These are phyloP conservation scores for Fusarium sp. DNA, from an alignment of 2,329 filamentous ascomycete species.

Conservation along the genomic window DNA sequence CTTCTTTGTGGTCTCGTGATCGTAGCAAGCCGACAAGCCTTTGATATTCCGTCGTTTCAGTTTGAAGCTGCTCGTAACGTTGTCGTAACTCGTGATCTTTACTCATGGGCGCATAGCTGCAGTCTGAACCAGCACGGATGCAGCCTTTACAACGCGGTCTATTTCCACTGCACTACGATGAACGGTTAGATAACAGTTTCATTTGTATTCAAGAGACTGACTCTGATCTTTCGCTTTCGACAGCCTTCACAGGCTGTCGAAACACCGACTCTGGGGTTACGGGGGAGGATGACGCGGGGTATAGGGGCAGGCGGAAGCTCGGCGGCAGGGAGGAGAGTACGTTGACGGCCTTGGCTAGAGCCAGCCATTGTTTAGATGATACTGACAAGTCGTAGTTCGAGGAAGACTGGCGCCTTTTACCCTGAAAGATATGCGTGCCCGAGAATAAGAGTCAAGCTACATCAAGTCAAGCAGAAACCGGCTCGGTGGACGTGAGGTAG, in stretches of 20 bases:
- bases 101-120: not conserved
- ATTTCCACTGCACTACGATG: constrained; percentile 2
- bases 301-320: not conserved
- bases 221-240: constrained; percentile 1
- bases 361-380: not conserved
- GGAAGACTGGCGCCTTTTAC: accelerated
- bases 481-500: not conserved
- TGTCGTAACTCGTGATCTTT: not conserved
- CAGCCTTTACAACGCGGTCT: not conserved
- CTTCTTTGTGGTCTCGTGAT: not conserved
- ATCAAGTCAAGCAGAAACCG: not conserved
- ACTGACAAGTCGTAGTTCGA: accelerated
- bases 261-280: not conserved
- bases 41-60: not conserved
- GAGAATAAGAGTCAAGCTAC: not conserved
- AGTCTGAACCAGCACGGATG: not conserved
- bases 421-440: not conserved
- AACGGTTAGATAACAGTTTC: not conserved
- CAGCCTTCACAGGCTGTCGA: constrained; percentile 6
- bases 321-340: constrained; percentile 1
- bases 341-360: not conserved
- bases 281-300: not conserved
- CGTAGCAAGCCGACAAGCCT: not conserved
- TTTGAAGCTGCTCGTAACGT: not conserved
- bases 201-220: accelerated